A percentile compares a stretch with the other conserved stretches of the same genome.
phyloP scores from a whole-genome alignment of 306 rosid genomes.

The Pyrus bretschneideri region DNA sequence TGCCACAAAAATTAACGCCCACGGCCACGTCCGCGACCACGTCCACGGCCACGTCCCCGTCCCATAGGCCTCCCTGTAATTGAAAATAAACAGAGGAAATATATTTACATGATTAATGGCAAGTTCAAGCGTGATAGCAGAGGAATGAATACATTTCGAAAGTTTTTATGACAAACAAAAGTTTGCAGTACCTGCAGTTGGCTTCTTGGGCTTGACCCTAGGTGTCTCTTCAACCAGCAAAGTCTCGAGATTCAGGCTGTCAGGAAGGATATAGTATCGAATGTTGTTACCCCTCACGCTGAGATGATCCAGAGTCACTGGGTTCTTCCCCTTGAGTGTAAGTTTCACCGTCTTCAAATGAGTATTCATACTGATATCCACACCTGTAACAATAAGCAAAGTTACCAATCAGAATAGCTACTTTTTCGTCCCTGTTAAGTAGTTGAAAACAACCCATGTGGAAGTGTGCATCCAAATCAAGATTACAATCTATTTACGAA shows the following conservation, averaged over 20 bases:
- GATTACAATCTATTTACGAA: not conserved
- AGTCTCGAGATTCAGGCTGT: conserved; percentile 72
- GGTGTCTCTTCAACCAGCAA: conserved; percentile 74
- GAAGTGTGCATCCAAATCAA: not conserved
- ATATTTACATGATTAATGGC: conserved; percentile 4
- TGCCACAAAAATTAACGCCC: conserved; percentile 43
- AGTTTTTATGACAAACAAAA: not conserved
- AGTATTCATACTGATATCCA: conserved; percentile 81
- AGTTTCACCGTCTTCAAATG: conserved; percentile 92
- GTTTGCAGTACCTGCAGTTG: conserved; percentile 68
- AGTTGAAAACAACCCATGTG: not conserved
- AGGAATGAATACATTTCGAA: not conserved
- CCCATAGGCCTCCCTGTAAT: conserved; percentile 78
- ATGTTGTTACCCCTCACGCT: conserved; percentile 94
- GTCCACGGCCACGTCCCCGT: conserved; percentile 74
- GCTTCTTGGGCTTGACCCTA: conserved; percentile 91
- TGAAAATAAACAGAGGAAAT: not conserved
- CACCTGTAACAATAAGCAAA: conserved; percentile 41
- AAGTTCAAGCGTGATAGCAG: not conserved
- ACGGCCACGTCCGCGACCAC: conserved; percentile 84
- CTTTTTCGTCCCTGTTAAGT: not conserved
- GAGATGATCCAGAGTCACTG: conserved; percentile 89
- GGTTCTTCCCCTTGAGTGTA: conserved; percentile 87
- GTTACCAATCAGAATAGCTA: conserved; percentile 20
- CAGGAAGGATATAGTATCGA: conserved; percentile 75